Conservation (phyloP, 139 green algal species). For the Chlorella sp. region DNA sequence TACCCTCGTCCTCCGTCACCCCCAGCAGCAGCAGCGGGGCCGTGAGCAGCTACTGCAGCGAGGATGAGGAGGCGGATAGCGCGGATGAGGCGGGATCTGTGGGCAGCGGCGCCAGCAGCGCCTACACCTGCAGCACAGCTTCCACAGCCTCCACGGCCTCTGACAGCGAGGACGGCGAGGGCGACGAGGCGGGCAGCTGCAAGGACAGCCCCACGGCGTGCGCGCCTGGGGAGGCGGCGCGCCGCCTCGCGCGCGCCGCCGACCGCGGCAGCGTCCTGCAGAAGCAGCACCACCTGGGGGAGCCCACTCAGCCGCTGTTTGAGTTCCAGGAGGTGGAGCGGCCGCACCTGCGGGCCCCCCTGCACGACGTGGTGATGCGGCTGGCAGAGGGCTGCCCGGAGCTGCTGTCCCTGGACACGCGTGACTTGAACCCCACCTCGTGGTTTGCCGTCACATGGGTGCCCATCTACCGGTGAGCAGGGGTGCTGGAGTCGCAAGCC, state of each 20-base stretch:
- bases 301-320: constrained; percentile 43
- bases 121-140: constrained; percentile 27
- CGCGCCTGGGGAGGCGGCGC: not conserved
- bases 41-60: constrained; percentile 30
- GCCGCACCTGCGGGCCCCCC: constrained; percentile 40
- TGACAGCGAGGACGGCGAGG: constrained; percentile 42
- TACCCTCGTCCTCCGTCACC: constrained; percentile 5
- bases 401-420: constrained; percentile 35
- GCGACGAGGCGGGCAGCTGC: not conserved
- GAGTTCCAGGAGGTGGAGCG: constrained; percentile 46
- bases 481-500: no score
- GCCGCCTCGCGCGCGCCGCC: not conserved
- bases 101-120: not conserved
- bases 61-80: constrained; percentile 4
- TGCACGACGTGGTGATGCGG: constrained; percentile 35
- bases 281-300: constrained; percentile 28
- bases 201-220: constrained; percentile 3
- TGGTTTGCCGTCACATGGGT: constrained; percentile 55
- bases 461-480: constrained; percentile 42
- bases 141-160: constrained; percentile 33
- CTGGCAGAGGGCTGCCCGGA: constrained; percentile 32
- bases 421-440: constrained; percentile 43
- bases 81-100: not conserved
- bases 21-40: not conserved
- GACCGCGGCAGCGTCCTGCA: constrained; percentile 37